phyloP scores from a whole-genome alignment of 495 filamentous ascomycete species.

The Penicillium robsamsonii region DNA sequence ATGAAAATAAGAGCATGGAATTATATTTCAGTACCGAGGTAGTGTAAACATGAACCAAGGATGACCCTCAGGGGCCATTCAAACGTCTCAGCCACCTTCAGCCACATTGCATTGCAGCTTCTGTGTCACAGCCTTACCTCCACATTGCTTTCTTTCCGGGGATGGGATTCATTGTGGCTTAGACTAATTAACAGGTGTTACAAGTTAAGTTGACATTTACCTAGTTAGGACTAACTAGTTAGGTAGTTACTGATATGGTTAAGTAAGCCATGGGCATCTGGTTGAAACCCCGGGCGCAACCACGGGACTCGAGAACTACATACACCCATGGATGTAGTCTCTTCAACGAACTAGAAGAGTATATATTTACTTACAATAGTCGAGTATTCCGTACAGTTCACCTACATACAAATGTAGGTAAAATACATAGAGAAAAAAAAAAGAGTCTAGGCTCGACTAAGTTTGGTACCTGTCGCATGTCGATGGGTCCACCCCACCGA shows the following conservation, averaged over 20 bases:
- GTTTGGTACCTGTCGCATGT: slow-evolving; percentile 10
- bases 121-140: slow-evolving; percentile 1
- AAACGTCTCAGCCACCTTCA: background rate
- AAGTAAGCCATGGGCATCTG: background rate
- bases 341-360: too few relatives aligned
- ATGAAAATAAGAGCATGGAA: background rate
- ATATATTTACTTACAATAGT: too few relatives aligned
- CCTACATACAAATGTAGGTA: too few relatives aligned
- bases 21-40: background rate
- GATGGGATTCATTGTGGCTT: background rate
- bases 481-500: slow-evolving; percentile 8
- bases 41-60: background rate
- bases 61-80: background rate
- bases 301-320: too few relatives aligned
- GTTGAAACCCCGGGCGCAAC: too few relatives aligned
- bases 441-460: slow-evolving; percentile 8
- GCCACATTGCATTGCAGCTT: background rate
- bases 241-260: background rate
- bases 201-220: background rate
- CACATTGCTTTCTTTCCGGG: background rate
- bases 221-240: background rate
- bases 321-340: too few relatives aligned
- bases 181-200: background rate
- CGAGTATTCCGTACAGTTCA: too few relatives aligned
- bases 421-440: background rate